Percentiles rank a stretch among this genome's conserved stretches.
These are phyloP conservation scores for Euphorbia schlechtendalii DNA, from an alignment of 441 rosid genomes.

Conservation along the genomic window DNA sequence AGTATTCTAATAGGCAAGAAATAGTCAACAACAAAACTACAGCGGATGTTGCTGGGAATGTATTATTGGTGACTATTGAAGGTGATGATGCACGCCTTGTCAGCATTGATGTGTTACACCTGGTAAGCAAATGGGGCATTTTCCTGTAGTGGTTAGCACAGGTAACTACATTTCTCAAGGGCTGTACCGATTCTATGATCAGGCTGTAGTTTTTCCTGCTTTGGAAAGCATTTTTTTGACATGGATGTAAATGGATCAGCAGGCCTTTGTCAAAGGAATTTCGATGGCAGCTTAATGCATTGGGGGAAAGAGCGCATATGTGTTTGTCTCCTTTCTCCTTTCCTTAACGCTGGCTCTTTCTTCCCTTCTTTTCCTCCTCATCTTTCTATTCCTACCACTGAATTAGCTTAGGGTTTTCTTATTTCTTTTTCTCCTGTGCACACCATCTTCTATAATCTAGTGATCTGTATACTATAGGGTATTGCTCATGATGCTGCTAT, in stretches of 20 bases:
- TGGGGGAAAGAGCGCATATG: slow-evolving; percentile 97
- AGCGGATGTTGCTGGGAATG: slow-evolving; percentile 98
- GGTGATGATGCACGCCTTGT: slow-evolving; percentile 94
- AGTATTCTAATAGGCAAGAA: slow-evolving; percentile 95
- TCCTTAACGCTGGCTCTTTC: slow-evolving; percentile 88
- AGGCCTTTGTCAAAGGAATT: slow-evolving; percentile 98
- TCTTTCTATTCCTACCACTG: slow-evolving; percentile 54
- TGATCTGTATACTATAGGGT: slow-evolving; percentile 17
- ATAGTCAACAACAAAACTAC: slow-evolving; percentile 95
- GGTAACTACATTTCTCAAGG: slow-evolving; percentile 33
- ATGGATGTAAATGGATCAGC: slow-evolving; percentile 95
- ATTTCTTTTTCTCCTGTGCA: slow-evolving; percentile 23
- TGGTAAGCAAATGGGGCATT: slow-evolving; percentile 52
- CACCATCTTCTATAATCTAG: slow-evolving; percentile 25
- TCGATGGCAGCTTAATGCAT: slow-evolving; percentile 98
- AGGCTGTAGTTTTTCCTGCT: slow-evolving; percentile 70
- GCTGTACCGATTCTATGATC: slow-evolving; percentile 39
- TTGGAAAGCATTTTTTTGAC: slow-evolving; percentile 63
- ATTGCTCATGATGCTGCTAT: background rate
- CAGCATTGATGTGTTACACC: slow-evolving; percentile 95
- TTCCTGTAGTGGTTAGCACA: slow-evolving; percentile 27
- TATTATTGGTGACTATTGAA: slow-evolving; percentile 87
- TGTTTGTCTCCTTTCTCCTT: slow-evolving; percentile 99
- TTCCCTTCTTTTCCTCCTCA: slow-evolving; percentile 76
- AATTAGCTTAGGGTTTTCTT: slow-evolving; percentile 31